These are phyloP conservation scores for Funneliformis geosporum DNA, from an alignment of 192 early-diverging fungal genomes.

Conservation along the genomic window DNA sequence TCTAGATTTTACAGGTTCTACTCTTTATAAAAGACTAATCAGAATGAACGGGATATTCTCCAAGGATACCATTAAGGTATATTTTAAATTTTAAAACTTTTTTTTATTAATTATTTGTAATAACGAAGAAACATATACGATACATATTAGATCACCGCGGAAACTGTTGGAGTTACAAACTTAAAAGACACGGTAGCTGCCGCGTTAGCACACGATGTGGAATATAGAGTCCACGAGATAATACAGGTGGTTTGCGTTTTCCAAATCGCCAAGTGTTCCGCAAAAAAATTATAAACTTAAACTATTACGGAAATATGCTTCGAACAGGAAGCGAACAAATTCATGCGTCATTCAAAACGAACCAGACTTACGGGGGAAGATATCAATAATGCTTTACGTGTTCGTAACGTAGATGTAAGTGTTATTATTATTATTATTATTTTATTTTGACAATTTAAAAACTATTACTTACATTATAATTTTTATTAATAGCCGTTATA, in stretches of 20 bases:
- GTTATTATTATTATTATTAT: neutral
- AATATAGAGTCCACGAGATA: conserved; percentile 93
- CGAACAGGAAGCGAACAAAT: conserved; percentile 86
- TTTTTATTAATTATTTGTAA: conserved; percentile 31
- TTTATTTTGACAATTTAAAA: no score
- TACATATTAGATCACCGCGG: conserved; percentile 68
- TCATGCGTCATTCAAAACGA: conserved; percentile 94
- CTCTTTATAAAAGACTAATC: neutral
- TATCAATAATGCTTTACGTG: conserved; percentile 86
- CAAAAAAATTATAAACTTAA: neutral
- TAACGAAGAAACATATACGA: conserved; percentile 25
- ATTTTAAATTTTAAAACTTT: conserved; percentile 12
- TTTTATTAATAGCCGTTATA: conserved; percentile 75
- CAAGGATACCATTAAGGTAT: conserved; percentile 59
- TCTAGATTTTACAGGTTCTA: neutral
- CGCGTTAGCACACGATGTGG: conserved; percentile 87
- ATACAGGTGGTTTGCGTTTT: conserved; percentile 57
- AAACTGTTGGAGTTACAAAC: conserved; percentile 77
- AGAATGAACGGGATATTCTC: conserved; percentile 45
- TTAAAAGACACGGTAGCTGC: conserved; percentile 86
- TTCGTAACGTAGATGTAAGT: conserved; percentile 87
- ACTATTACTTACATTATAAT: neutral
- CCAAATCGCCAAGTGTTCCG: conserved; percentile 6
- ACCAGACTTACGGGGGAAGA: conserved; percentile 80
- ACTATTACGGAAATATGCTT: neutral